phyloP scores from a whole-genome alignment of 202 grass and related monocot species.

The Bolboschoenoplectus hybrid region DNA sequence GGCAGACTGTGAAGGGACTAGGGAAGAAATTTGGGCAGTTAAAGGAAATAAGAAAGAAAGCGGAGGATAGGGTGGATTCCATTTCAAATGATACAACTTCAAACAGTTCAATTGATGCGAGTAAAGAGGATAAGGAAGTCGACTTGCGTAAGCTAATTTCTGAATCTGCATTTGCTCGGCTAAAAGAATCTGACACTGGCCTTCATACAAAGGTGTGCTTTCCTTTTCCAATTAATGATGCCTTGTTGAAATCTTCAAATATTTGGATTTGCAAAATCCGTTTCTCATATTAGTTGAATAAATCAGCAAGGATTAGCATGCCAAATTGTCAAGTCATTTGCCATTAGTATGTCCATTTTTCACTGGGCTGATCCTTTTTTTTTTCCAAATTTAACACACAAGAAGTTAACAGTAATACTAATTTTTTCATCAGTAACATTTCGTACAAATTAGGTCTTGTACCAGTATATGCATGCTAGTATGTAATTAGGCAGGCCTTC shows the following conservation, averaged over 20 bases:
- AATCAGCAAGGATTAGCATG: not conserved
- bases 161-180: slow-evolving; percentile 64
- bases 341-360: slow-evolving; percentile 1
- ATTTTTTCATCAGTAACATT: not conserved
- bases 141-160: slow-evolving; percentile 60
- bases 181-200: slow-evolving; percentile 71
- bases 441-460: not conserved
- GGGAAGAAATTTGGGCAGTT: slow-evolving; percentile 96
- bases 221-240: slow-evolving; percentile 24
- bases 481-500: not conserved
- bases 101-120: slow-evolving; percentile 43
- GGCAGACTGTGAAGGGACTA: slow-evolving; percentile 84
- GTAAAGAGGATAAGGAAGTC: slow-evolving; percentile 62
- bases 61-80: slow-evolving; percentile 67
- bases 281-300: slow-evolving; percentile 19
- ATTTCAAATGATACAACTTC: slow-evolving; percentile 49
- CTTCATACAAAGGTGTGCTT: slow-evolving; percentile 65
- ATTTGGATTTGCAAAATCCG: slow-evolving; percentile 25
- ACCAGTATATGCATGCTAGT: not conserved
- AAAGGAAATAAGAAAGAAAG: slow-evolving; percentile 94
- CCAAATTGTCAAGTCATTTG: not conserved
- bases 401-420: not conserved
- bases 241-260: not conserved
- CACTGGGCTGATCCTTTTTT: not conserved
- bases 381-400: not conserved